Conservation (phyloP, 495 filamentous ascomycete genomes). For the Podospora appendiculata region DNA sequence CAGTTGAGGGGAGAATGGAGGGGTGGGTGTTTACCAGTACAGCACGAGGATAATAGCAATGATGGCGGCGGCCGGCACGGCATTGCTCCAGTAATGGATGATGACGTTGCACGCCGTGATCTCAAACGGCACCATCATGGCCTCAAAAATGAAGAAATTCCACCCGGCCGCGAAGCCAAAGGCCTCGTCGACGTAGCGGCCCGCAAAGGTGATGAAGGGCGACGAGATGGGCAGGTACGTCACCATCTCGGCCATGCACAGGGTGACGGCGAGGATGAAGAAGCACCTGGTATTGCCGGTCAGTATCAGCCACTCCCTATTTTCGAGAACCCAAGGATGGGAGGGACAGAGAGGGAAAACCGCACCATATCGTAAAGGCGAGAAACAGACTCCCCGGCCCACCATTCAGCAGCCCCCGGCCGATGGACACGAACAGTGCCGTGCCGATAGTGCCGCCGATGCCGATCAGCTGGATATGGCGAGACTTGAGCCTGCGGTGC, state of each 20-base stretch:
- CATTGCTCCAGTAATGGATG: conserved; percentile 60
- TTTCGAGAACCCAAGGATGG: too few species aligned
- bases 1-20: too few species aligned
- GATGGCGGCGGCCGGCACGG: conserved; percentile 55
- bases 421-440: conserved; percentile 48
- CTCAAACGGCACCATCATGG: conserved; percentile 62
- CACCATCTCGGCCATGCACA: conserved; percentile 71
- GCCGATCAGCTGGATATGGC: conserved; percentile 46
- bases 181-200: conserved; percentile 68
- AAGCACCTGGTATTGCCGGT: conserved; percentile 38
- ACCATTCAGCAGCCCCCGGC: conserved; percentile 56
- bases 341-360: too few species aligned
- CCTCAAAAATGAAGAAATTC: conserved; percentile 70
- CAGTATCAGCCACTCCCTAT: too few species aligned
- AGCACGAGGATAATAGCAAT: conserved; percentile 53
- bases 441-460: conserved; percentile 53
- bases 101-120: conserved; percentile 62
- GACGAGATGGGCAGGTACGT: conserved; percentile 74
- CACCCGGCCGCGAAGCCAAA: conserved; percentile 64
- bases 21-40: conserved; percentile 42
- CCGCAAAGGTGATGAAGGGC: conserved; percentile 77
- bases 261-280: conserved; percentile 62
- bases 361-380: conserved; percentile 63
- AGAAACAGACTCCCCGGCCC: conserved; percentile 71
- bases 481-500: conserved; percentile 37